Evolutionary conservation across 768 basidiomycete species (phyloP).

Genomic region (Amanita jacksonii): DNA sequence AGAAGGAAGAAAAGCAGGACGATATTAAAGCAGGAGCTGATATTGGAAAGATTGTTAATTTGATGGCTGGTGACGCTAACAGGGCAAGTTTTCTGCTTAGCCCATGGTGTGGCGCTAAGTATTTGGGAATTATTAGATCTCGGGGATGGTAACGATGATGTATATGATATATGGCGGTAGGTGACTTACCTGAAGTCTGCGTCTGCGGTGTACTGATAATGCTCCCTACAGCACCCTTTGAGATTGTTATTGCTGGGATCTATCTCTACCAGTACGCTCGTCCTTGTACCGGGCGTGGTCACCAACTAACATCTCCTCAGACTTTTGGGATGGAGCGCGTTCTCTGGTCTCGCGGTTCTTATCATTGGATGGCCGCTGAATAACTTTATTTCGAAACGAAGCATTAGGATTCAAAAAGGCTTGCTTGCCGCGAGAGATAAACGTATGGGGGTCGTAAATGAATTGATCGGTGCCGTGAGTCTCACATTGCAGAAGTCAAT

Average conservation of each 20-base stretch:
- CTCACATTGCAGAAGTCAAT: not conserved
- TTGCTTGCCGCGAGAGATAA: constrained; percentile 56
- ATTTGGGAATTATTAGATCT: constrained; percentile 26
- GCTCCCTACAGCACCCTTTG: constrained; percentile 49
- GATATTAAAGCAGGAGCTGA: constrained; percentile 73
- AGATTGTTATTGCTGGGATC: constrained; percentile 58
- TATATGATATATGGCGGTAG: constrained; percentile 64
- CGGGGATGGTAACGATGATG: constrained; percentile 41
- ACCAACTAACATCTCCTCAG: constrained; percentile 20
- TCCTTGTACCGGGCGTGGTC: not conserved
- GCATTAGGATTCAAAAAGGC: constrained; percentile 52
- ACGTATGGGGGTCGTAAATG: constrained; percentile 70
- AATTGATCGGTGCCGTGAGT: constrained; percentile 60
- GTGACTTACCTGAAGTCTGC: constrained; percentile 14
- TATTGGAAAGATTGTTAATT: constrained; percentile 81
- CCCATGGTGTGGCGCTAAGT: not conserved
- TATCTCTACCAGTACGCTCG: constrained; percentile 68
- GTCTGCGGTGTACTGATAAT: not conserved
- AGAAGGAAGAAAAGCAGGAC: constrained; percentile 24
- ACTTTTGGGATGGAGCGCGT: constrained; percentile 60
- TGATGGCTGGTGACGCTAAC: constrained; percentile 79
- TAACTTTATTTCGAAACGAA: constrained; percentile 49
- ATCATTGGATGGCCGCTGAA: constrained; percentile 65
- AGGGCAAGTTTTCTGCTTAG: constrained; percentile 21
- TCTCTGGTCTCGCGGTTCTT: constrained; percentile 66